These are phyloP conservation scores for Trypethelium eluteriae DNA, from an alignment of 495 filamentous ascomycete genomes.

Conservation along the genomic window DNA sequence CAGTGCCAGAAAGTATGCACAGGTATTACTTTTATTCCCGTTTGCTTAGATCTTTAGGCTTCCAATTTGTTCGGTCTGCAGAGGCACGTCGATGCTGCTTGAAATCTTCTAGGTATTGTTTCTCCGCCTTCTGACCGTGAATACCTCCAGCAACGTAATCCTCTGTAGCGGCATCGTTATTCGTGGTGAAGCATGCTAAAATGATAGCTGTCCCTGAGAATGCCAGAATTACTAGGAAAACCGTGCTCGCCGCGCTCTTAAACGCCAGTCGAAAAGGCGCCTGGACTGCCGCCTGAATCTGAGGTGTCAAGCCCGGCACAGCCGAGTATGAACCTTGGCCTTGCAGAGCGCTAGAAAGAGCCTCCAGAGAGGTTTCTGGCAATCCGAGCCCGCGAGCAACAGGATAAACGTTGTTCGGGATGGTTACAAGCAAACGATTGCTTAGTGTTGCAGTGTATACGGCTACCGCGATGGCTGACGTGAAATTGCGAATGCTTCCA, in stretches of 20 bases:
- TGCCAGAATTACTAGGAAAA: conserved; percentile 16
- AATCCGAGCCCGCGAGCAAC: conserved; percentile 12
- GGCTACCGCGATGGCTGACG: conserved; percentile 15
- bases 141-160: conserved; percentile 17
- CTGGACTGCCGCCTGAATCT: conserved; percentile 17
- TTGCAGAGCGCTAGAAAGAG: conserved; percentile 16
- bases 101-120: conserved; percentile 12
- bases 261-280: conserved; percentile 15
- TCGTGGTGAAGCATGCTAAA: conserved; percentile 17
- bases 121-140: conserved; percentile 13
- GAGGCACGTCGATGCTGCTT: conserved; percentile 12
- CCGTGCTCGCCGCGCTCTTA: conserved; percentile 12
- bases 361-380: conserved; percentile 12
- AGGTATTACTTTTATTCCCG: background rate
- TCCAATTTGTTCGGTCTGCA: background rate
- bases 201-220: conserved; percentile 18
- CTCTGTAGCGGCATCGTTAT: conserved; percentile 16
- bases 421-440: conserved; percentile 16
- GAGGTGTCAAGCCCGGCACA: conserved; percentile 15
- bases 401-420: conserved; percentile 14
- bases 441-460: conserved; percentile 18
- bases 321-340: conserved; percentile 9
- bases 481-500: conserved; percentile 18
- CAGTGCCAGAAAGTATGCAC: background rate
- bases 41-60: background rate